Evolutionary conservation across 2,329 filamentous ascomycete genomes (phyloP).

Genomic region (Colletotrichum tanaceti): DNA sequence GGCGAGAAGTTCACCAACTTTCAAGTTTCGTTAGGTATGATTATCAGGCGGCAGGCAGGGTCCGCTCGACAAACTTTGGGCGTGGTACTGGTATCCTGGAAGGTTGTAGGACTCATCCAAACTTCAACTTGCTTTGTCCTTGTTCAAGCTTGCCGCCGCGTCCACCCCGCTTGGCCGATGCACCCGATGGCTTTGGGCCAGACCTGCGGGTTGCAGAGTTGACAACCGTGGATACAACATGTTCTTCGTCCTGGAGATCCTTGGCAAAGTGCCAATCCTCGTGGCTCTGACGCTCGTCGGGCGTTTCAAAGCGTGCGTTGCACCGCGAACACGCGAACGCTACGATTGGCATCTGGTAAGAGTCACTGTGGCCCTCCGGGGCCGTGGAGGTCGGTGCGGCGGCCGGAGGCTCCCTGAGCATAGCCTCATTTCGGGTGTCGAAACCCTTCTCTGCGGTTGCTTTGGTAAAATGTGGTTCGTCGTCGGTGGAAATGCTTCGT

Average conservation of each 20-base stretch:
- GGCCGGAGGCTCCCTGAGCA: conserved; percentile 30
- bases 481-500: conserved; percentile 51
- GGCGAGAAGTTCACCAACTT: conserved; percentile 15
- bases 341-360: conserved; percentile 49
- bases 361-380: background rate
- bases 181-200: conserved; percentile 48
- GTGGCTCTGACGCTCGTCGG: conserved; percentile 77
- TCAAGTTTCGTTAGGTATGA: conserved; percentile 11
- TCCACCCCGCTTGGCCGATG: conserved; percentile 54
- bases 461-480: conserved; percentile 44
- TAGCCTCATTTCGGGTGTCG: conserved; percentile 33
- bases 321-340: conserved; percentile 73
- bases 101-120: conserved; percentile 58
- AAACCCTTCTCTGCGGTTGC: conserved; percentile 28
- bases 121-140: conserved; percentile 70
- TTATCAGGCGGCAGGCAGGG: conserved; percentile 35
- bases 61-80: conserved; percentile 37
- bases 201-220: conserved; percentile 50
- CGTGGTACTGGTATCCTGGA: conserved; percentile 5
- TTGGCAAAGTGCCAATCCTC: conserved; percentile 95
- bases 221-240: conserved; percentile 60
- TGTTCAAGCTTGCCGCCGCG: conserved; percentile 59
- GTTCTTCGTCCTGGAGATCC: conserved; percentile 77
- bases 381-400: background rate
- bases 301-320: conserved; percentile 66